Conservation (phyloP, 1,139 yeast species). For the Candida freyschussii region DNA sequence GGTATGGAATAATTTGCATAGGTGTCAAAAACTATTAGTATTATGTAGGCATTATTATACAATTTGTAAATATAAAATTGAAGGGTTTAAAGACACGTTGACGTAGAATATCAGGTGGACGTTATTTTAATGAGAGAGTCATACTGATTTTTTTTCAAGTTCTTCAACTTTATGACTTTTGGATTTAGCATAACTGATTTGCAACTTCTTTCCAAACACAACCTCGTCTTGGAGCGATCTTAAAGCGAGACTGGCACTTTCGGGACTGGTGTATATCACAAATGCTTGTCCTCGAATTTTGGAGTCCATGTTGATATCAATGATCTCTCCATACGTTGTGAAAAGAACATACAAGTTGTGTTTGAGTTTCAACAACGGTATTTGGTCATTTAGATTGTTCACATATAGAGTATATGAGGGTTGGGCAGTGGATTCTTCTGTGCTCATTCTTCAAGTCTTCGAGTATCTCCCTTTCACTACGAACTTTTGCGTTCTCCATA, state of each 20-base stretch:
- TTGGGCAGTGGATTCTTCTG: too few species aligned
- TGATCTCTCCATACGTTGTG: constrained; percentile 63
- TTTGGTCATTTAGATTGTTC: constrained; percentile 61
- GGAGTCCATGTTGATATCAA: constrained; percentile 47
- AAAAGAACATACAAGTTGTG: constrained; percentile 58
- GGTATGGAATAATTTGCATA: too few species aligned
- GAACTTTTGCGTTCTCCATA: too few species aligned
- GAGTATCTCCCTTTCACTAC: too few species aligned
- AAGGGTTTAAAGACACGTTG: too few species aligned
- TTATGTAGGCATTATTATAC: constrained; percentile 5
- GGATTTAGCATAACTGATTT: constrained; percentile 42
- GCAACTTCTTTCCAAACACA: constrained; percentile 55
- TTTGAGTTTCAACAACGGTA: constrained; percentile 42
- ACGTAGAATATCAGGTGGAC: too few species aligned
- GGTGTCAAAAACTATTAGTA: too few species aligned
- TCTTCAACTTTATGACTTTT: constrained; percentile 30
- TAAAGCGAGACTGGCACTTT: constrained; percentile 51
- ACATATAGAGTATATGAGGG: constrained; percentile 59
- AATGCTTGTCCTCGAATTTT: constrained; percentile 77
- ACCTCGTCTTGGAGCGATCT: constrained; percentile 41
- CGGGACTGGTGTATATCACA: constrained; percentile 46
- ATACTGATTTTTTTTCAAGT: too few species aligned
- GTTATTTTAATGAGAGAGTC: too few species aligned
- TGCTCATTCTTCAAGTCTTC: too few species aligned
- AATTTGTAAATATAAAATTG: constrained; percentile 10